Evolutionary conservation across 257 asterid species (phyloP).

Genomic region (Anisodus acutangulus): DNA sequence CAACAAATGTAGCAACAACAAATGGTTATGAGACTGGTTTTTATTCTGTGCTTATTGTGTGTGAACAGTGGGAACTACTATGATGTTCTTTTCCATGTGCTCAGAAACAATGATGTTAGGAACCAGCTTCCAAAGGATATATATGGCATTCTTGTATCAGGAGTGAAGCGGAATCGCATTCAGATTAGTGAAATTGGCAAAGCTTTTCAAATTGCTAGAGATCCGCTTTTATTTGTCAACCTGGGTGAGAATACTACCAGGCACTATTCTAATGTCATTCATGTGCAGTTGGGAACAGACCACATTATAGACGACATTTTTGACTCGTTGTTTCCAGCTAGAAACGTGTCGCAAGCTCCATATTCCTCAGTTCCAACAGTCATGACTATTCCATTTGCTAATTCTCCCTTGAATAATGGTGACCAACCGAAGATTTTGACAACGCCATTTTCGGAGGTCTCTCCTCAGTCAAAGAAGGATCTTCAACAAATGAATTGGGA

Average conservation of each 20-base stretch:
- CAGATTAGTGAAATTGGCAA: no score
- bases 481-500: constrained; percentile 40
- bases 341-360: background rate
- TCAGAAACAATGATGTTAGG: constrained; percentile 27
- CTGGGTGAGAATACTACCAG: no score
- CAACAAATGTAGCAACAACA: constrained; percentile 44
- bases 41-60: constrained; percentile 50
- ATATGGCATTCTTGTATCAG: constrained; percentile 35
- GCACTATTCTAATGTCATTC: no score
- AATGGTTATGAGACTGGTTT: constrained; percentile 50
- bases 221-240: no score
- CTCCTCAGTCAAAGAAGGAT: background rate
- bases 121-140: constrained; percentile 46
- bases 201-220: no score
- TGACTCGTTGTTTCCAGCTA: no score
- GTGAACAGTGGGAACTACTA: constrained; percentile 43
- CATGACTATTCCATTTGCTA: background rate
- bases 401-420: background rate
- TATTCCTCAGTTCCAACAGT: background rate
- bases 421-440: background rate
- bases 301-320: no score
- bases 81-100: constrained; percentile 18
- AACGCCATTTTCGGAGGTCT: background rate
- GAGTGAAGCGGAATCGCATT: background rate
- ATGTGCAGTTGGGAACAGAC: no score